Evolutionary conservation across 306 rosid genomes (phyloP).

Genomic region (Luffa acutangula): DNA sequence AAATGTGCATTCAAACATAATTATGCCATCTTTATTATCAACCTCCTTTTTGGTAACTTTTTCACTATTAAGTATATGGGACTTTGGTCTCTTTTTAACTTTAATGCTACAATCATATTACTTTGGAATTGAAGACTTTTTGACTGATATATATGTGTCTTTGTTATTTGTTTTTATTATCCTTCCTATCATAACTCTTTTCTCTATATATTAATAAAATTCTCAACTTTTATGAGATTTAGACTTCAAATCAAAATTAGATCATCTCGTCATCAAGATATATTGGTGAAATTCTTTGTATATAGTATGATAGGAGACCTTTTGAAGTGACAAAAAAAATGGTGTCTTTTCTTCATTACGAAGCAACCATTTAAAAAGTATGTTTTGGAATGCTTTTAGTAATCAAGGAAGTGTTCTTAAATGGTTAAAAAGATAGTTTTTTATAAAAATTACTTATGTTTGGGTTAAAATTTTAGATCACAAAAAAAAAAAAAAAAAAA

Average conservation of each 20-base stretch:
- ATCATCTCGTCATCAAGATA: neutral
- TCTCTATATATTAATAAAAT: constrained; percentile 11
- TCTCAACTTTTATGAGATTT: constrained; percentile 23
- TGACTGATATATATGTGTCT: neutral
- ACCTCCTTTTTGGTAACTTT: neutral
- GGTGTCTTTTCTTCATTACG: neutral
- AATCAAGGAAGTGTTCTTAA: neutral
- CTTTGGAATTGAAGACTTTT: constrained; percentile 8
- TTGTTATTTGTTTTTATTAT: constrained; percentile 18
- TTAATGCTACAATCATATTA: constrained; percentile 9
- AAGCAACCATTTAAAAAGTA: neutral
- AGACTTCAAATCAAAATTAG: neutral
- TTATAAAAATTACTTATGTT: too few relatives aligned
- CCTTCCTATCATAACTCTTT: constrained; percentile 17
- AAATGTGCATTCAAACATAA: constrained; percentile 2
- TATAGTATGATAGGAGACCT: neutral
- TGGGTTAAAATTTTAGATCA: neutral
- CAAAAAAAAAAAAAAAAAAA: too few relatives aligned
- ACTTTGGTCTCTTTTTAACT: constrained; percentile 5
- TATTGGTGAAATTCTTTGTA: neutral
- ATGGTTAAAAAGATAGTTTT: neutral
- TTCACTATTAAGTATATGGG: neutral
- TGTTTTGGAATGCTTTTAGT: neutral
- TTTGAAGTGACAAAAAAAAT: neutral
- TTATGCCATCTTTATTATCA: constrained; percentile 6